Evolutionary conservation across 2,329 filamentous ascomycete genomes (phyloP).

Genomic region (Cladophialophora bantiana): DNA sequence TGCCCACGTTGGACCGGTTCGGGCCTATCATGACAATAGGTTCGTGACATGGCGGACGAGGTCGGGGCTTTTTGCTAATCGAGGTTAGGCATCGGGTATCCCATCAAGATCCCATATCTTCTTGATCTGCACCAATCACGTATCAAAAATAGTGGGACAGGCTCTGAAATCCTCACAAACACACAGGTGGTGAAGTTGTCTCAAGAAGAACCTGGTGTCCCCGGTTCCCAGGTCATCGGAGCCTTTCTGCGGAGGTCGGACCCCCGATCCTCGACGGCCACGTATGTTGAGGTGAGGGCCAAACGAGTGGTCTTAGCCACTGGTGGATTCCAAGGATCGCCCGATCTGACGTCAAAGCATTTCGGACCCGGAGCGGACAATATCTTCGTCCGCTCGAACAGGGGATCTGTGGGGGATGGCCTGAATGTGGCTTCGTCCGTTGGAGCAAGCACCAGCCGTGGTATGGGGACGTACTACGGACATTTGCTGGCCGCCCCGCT

Average conservation of each 20-base stretch:
- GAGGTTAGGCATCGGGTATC: conserved; percentile 41
- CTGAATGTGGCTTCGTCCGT: conserved; percentile 39
- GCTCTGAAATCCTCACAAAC: conserved; percentile 38
- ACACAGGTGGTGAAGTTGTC: conserved; percentile 40
- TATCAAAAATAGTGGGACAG: conserved; percentile 35
- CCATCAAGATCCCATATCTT: conserved; percentile 41
- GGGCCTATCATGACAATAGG: conserved; percentile 44
- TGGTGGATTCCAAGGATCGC: conserved; percentile 42
- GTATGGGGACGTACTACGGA: conserved; percentile 43
- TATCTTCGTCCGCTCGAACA: conserved; percentile 43
- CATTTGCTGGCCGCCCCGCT: conserved; percentile 43
- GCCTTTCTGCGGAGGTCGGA: conserved; percentile 37
- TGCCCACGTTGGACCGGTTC: conserved; percentile 41
- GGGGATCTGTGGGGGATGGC: conserved; percentile 42
- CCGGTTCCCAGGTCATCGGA: conserved; percentile 39
- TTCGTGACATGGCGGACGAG: conserved; percentile 13
- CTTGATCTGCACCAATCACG: conserved; percentile 37
- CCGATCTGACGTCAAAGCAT: conserved; percentile 38
- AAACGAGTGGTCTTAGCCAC: conserved; percentile 41
- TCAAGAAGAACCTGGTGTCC: conserved; percentile 38
- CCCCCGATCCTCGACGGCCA: background rate
- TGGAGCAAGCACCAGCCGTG: conserved; percentile 42
- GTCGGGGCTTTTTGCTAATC: background rate
- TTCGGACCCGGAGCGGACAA: conserved; percentile 41
- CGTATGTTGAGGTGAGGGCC: conserved; percentile 34